Evolutionary conservation across 306 rosid species (phyloP).

Genomic region (Cicer cuneatum): DNA sequence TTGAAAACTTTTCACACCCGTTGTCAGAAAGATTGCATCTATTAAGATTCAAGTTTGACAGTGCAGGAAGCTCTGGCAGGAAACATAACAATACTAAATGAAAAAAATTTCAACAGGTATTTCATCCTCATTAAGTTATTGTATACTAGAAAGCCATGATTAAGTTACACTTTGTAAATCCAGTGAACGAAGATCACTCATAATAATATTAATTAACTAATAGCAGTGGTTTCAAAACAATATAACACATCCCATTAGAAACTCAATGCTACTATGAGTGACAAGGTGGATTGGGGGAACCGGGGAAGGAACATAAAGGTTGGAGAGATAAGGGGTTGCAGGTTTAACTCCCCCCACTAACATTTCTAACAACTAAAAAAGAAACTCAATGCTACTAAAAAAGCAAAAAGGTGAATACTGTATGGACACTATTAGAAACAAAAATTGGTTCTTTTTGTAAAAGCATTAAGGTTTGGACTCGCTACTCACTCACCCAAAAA

Average conservation of each 20-base stretch:
- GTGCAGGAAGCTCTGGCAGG: slow-evolving; percentile 68
- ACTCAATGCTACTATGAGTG: slow-evolving; percentile 1
- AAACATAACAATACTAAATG: slow-evolving; percentile 43
- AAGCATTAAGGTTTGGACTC: slow-evolving; percentile 15
- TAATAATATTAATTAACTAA: slow-evolving; percentile 2
- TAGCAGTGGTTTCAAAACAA: slow-evolving; percentile 35
- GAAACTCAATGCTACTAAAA: slow-evolving; percentile 15
- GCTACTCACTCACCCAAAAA: neutral
- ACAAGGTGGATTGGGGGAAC: neutral
- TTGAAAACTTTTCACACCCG: slow-evolving; percentile 74
- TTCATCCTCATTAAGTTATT: slow-evolving; percentile 25
- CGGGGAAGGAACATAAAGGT: neutral
- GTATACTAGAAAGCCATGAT: slow-evolving; percentile 17
- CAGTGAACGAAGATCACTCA: neutral
- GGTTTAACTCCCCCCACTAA: neutral
- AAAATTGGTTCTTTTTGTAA: slow-evolving; percentile 2
- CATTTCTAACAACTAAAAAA: neutral
- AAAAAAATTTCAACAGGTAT: slow-evolving; percentile 36
- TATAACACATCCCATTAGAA: slow-evolving; percentile 7
- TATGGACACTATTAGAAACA: slow-evolving; percentile 1
- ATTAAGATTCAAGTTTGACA: slow-evolving; percentile 80
- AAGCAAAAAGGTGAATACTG: neutral
- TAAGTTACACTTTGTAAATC: slow-evolving; percentile 15
- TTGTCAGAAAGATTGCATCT: slow-evolving; percentile 69
- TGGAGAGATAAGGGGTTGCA: neutral